Base-by-base conservation (phyloP, 768 basidiomycete genomes). In the Vararia minispora region DNA sequence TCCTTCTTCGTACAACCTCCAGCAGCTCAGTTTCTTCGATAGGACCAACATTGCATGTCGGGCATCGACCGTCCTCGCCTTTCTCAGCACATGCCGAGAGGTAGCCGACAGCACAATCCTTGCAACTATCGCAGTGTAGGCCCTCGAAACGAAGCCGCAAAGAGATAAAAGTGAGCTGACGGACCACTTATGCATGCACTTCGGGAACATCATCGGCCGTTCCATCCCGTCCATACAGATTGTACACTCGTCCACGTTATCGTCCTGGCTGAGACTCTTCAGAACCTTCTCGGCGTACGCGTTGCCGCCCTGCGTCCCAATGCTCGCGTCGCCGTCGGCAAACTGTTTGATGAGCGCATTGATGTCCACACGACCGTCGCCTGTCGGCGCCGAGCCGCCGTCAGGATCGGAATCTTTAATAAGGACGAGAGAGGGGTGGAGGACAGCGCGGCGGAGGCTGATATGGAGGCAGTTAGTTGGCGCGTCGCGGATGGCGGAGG, bases 371-470 rank as follows among this genome's bases (percentile, higher is more conserved):
- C 51, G 52, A 2, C 64, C 66, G 32, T 66, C 69, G 8, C 61
- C 59, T n/a, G 55, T 49, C 1, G 63, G 48, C 3, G 62, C 61
- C 6, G 57, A 45, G 2, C 58, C 52, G 12, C 61, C 56, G 23
- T 65, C 62, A 20, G 67, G 64, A 20, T 74, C 58, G 28, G 57
- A 53, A 7, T 54, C 64, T 5, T 62, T 57, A 8, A 69, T 70
- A 8, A 84, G 61, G 7, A 95, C 88, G 17, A 98, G 74, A 44
- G 72, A 72, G 0, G 94, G 89, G 54, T 97, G 94, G 16, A 95
- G 69, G 3, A 95, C 91, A 7, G 91, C 91, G 39, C 90, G 88
- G 23, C 94, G 82, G 21, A 95, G 59, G 43, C 87, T 90, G 47
- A 6, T 33, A 12, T 44, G 25, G 33, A 11, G 34, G 54, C 31